Conservation (phyloP, 2,329 filamentous ascomycete genomes). For the Ascochyta viciae-villosae region DNA sequence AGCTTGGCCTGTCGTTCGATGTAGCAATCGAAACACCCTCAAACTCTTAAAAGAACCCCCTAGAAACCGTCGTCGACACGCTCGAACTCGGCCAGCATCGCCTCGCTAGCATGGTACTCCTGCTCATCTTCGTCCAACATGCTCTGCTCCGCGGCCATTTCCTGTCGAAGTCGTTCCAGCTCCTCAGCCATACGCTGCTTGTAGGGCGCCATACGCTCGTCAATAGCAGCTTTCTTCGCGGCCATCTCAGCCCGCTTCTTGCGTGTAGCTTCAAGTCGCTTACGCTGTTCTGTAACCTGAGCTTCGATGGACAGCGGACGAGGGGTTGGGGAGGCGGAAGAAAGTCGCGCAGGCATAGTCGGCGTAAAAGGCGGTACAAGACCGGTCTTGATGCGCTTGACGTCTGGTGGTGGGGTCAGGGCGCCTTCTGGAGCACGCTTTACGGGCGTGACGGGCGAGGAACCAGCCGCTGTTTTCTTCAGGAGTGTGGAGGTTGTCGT, state of each 20-base stretch:
- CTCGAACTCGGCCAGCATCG: conserved; percentile 28
- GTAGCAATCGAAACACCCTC: too few relatives aligned
- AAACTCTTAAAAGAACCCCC: too few relatives aligned
- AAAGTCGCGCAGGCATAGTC: not conserved
- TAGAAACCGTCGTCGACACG: conserved; percentile 10
- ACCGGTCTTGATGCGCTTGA: conserved; percentile 21
- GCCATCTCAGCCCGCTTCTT: conserved; percentile 24
- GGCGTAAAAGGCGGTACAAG: not conserved
- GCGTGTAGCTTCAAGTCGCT: conserved; percentile 21
- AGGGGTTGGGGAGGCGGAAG: conserved; percentile 7
- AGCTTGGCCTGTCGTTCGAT: not conserved
- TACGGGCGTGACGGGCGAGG: not conserved
- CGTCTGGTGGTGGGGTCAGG: conserved; percentile 9
- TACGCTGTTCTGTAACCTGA: conserved; percentile 27
- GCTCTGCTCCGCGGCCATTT: conserved; percentile 27
- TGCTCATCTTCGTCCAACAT: conserved; percentile 24
- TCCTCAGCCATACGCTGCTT: conserved; percentile 30
- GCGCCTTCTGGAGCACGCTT: conserved; percentile 1
- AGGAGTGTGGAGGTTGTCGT: not conserved
- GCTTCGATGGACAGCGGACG: conserved; percentile 12
- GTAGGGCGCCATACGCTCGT: conserved; percentile 23
- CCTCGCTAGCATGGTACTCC: conserved; percentile 21
- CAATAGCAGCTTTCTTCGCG: conserved; percentile 25
- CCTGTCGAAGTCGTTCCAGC: conserved; percentile 25
- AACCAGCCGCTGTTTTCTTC: not conserved